These are phyloP conservation scores for Colletotrichum melonis DNA, from an alignment of 2,329 filamentous ascomycete species.

Conservation along the genomic window DNA sequence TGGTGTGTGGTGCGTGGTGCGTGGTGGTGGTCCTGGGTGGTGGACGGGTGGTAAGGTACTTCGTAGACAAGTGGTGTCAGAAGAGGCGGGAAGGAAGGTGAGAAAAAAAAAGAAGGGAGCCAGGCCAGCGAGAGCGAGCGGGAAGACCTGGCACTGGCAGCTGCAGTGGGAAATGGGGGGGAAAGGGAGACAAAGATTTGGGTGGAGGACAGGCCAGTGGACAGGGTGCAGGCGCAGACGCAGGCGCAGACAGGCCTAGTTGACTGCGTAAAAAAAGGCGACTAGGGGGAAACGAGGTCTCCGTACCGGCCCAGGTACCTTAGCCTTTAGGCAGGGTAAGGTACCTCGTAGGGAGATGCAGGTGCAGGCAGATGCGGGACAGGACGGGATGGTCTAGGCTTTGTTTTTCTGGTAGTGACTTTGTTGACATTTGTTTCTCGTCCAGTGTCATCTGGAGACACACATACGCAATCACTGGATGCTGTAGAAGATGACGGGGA, in stretches of 20 bases:
- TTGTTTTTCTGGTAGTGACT: neutral
- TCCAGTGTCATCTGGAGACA: neutral
- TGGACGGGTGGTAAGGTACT: too few species aligned
- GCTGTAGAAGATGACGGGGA: neutral
- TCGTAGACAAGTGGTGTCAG: constrained; percentile 6
- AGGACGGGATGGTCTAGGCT: constrained; percentile 9
- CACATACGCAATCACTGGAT: neutral
- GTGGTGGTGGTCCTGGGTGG: neutral
- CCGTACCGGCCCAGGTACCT: neutral
- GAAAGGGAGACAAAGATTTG: constrained; percentile 30
- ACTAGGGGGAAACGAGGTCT: neutral
- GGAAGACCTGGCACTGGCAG: constrained; percentile 20
- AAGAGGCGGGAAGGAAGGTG: constrained; percentile 17
- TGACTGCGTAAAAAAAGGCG: constrained; percentile 1
- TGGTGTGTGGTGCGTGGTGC: neutral
- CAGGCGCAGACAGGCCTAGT: constrained; percentile 25
- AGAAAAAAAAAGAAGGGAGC: constrained; percentile 4
- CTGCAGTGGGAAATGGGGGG: neutral
- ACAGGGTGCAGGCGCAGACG: constrained; percentile 28
- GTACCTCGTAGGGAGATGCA: constrained; percentile 2
- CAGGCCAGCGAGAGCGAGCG: constrained; percentile 14
- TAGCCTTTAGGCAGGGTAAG: neutral
- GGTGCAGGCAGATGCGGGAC: constrained; percentile 1
- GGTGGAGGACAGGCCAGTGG: constrained; percentile 16
- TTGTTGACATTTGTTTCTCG: constrained; percentile 3